Evolutionary conservation across 768 basidiomycete species (phyloP).

Genomic region (Boletales sp.): DNA sequence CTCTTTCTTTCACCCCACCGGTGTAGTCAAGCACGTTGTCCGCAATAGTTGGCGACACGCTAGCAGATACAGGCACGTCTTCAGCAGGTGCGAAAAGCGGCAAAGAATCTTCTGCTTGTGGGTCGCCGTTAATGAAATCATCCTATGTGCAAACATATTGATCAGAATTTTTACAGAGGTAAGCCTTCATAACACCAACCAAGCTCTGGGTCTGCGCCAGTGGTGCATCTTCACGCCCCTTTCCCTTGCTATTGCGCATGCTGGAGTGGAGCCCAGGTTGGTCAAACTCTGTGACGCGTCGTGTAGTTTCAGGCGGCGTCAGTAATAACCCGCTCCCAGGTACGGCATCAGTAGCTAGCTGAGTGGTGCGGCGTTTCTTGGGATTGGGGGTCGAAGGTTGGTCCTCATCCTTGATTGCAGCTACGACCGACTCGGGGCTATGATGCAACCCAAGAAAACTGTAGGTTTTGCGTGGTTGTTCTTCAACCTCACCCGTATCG

Average conservation of each 20-base stretch:
- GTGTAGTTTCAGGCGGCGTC: conserved; percentile 28
- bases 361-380: conserved; percentile 18
- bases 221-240: conserved; percentile 18
- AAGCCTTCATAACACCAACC: conserved; percentile 9
- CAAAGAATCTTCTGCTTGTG: conserved; percentile 11
- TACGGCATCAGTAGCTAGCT: neutral
- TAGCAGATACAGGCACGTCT: conserved; percentile 7
- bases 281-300: conserved; percentile 1
- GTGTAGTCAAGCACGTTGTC: conserved; percentile 27
- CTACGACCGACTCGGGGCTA: conserved; percentile 7
- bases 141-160: neutral
- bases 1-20: conserved; percentile 17
- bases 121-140: neutral
- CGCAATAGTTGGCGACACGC: conserved; percentile 22
- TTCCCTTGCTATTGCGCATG: conserved; percentile 22
- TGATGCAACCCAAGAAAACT: conserved; percentile 25
- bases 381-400: conserved; percentile 24
- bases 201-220: neutral
- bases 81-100: conserved; percentile 17
- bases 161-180: neutral
- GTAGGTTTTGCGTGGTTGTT: conserved; percentile 7
- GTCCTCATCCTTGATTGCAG: conserved; percentile 10
- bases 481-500: conserved; percentile 15
- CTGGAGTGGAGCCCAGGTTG: neutral
- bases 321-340: conserved; percentile 4